Evolutionary conservation across 1,284 basidiomycete species (phyloP).

Genomic region (Ustilago trichophora): DNA sequence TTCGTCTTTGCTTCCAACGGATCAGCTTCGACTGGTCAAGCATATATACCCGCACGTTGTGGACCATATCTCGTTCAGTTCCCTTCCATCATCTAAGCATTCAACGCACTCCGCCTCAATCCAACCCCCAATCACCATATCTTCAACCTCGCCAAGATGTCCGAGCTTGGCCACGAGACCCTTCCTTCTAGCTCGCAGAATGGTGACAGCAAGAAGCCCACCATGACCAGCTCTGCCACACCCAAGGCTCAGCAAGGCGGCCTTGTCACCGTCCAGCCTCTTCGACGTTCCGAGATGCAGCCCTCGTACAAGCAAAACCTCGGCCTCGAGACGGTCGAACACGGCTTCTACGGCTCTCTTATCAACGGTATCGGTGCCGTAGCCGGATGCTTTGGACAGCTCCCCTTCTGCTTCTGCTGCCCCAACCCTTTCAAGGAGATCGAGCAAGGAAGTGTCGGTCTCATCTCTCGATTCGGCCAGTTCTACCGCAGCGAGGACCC

Average conservation of each 20-base stretch:
- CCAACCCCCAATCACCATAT: too few relatives aligned
- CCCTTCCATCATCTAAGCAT: too few relatives aligned
- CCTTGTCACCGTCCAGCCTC: slow-evolving; percentile 74
- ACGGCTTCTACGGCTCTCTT: slow-evolving; percentile 55
- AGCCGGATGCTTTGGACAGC: slow-evolving; percentile 72
- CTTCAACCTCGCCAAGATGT: slow-evolving; percentile 25
- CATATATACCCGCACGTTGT: too few relatives aligned
- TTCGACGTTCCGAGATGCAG: slow-evolving; percentile 75
- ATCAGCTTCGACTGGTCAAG: too few relatives aligned
- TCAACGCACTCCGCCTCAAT: too few relatives aligned
- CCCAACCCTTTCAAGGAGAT: slow-evolving; percentile 75
- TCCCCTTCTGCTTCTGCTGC: slow-evolving; percentile 78
- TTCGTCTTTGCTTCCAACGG: background rate
- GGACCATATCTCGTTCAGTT: too few relatives aligned
- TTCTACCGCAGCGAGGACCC: slow-evolving; percentile 96
- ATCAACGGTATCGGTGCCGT: slow-evolving; percentile 52
- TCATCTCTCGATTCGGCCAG: slow-evolving; percentile 87
- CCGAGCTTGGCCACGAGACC: slow-evolving; percentile 16
- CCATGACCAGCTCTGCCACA: slow-evolving; percentile 4
- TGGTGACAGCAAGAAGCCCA: slow-evolving; percentile 17
- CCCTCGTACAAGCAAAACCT: slow-evolving; percentile 56
- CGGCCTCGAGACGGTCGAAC: slow-evolving; percentile 43
- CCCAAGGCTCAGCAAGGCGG: slow-evolving; percentile 9
- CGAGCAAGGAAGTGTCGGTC: slow-evolving; percentile 86
- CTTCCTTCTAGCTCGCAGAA: slow-evolving; percentile 9